Base-by-base conservation (phyloP, 2,329 filamentous ascomycete species). In the Phaeosphaeriaceae sp. region DNA sequence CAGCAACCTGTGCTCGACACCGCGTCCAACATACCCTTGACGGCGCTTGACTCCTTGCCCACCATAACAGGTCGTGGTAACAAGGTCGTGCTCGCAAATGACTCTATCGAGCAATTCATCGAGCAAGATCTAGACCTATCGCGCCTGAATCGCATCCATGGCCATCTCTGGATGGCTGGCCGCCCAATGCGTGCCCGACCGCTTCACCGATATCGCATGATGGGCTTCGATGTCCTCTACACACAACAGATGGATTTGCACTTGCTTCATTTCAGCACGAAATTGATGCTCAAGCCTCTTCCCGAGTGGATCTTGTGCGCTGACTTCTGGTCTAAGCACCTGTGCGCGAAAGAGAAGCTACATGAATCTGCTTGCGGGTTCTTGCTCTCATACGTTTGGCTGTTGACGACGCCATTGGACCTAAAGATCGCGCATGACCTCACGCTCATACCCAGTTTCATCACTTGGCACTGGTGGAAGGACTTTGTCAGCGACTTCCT, bases 221-320 rank as follows among this genome's bases (percentile, higher is more conserved):
- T 75, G 52, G 67, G 72, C 17, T 69, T 73, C 52, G 68, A 75
- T 15, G 52, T 74, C 4, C 46, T 76, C 1, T 63, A 63, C 21
- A 76, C 73, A 1, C 69, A 76, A 57, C 75, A 78, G 52, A 74
- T 74, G 71, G 76, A 78, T 49, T 58, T 78, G 22, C 76, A 78
- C 50, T 56, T 78, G 8, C 69, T 78, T n/a, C 66, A 68, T 19
- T 77, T 72, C 60, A 73, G 68, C 1, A 72, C 69, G 26, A 63
- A 67, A 10, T 30, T 78, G 1, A 55, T 76, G 1, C 26, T 77
- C 30, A 78, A 77, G 54, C 74, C 75, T 1, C 60, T 78, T 11
- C 68, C 75, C 1, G 73, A 75, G 22, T 78, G 69, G 54, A 63
- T 78, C 21, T 60, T 77, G 13, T 61, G 56, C 54, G 50, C 69